phyloP scores from a whole-genome alignment of 2,329 filamentous ascomycete genomes.

The Penicillium palitans region DNA sequence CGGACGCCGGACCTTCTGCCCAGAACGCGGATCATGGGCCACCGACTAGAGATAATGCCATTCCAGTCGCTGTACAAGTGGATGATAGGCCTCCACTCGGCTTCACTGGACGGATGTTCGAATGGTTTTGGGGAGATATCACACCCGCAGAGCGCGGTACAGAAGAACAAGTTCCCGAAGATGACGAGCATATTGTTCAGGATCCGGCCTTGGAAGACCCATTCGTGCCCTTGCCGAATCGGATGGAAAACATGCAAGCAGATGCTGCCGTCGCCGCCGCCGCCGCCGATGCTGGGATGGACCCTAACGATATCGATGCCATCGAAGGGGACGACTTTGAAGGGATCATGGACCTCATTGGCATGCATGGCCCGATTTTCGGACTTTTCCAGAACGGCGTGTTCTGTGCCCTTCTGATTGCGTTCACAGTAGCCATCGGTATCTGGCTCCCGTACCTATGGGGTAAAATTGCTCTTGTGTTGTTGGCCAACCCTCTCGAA shows the following conservation, averaged over 20 bases:
- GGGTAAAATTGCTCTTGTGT: slow-evolving; percentile 78
- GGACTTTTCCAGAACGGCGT: slow-evolving; percentile 92
- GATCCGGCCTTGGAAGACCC: slow-evolving; percentile 61
- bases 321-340: slow-evolving; percentile 83
- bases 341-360: slow-evolving; percentile 91
- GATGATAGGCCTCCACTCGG: slow-evolving; percentile 20
- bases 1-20: background rate
- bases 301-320: slow-evolving; percentile 61
- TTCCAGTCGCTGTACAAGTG: slow-evolving; percentile 1
- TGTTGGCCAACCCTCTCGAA: slow-evolving; percentile 74
- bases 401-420: slow-evolving; percentile 88
- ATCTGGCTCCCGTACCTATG: slow-evolving; percentile 91
- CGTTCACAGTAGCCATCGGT: slow-evolving; percentile 78
- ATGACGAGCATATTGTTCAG: slow-evolving; percentile 62
- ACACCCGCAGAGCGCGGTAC: slow-evolving; percentile 23
- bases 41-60: background rate
- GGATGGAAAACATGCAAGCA: slow-evolving; percentile 10
- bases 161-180: slow-evolving; percentile 47
- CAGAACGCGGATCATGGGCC: background rate
- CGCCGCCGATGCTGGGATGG: slow-evolving; percentile 60
- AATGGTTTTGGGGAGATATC: slow-evolving; percentile 51
- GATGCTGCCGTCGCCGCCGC: slow-evolving; percentile 11
- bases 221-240: slow-evolving; percentile 56
- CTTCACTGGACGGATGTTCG: slow-evolving; percentile 31
- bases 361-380: slow-evolving; percentile 89